Percentiles rank a stretch among this genome's conserved stretches.
Evolutionary conservation across 2,329 filamentous ascomycete genomes (phyloP).

Genomic region (Fusarium sp.): DNA sequence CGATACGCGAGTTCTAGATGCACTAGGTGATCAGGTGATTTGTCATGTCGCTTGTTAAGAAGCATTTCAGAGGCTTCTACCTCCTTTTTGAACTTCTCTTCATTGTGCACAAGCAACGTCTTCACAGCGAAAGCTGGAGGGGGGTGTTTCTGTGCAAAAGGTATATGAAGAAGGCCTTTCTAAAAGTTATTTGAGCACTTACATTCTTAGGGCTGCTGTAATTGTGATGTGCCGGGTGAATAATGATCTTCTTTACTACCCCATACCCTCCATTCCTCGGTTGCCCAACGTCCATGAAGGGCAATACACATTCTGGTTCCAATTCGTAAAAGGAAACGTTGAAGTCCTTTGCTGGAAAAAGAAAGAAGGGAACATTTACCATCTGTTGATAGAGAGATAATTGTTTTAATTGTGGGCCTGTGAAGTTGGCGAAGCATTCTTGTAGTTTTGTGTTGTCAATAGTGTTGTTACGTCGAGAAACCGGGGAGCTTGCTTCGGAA

Average conservation of each 20-base stretch:
- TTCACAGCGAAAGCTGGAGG: background rate
- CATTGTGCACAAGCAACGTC: background rate
- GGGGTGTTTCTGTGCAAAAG: background rate
- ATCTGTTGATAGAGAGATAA: background rate
- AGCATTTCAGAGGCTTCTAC: background rate
- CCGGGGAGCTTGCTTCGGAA: background rate
- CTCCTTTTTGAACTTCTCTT: background rate
- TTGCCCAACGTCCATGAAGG: background rate
- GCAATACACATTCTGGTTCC: background rate
- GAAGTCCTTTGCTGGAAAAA: background rate
- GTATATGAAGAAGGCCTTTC: rapidly evolving
- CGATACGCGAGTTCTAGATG: background rate
- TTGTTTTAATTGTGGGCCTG: background rate
- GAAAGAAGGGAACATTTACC: background rate
- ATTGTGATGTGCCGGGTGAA: background rate
- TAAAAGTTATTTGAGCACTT: background rate
- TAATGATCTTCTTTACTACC: background rate
- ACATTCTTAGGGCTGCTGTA: background rate
- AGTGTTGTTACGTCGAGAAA: background rate
- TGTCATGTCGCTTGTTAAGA: background rate
- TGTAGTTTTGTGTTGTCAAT: background rate
- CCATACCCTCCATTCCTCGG: background rate
- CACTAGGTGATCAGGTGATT: background rate
- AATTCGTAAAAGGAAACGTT: background rate
- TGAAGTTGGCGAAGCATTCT: background rate